phyloP scores from a whole-genome alignment of 1,284 basidiomycete genomes.

The Malassezia slooffiae region DNA sequence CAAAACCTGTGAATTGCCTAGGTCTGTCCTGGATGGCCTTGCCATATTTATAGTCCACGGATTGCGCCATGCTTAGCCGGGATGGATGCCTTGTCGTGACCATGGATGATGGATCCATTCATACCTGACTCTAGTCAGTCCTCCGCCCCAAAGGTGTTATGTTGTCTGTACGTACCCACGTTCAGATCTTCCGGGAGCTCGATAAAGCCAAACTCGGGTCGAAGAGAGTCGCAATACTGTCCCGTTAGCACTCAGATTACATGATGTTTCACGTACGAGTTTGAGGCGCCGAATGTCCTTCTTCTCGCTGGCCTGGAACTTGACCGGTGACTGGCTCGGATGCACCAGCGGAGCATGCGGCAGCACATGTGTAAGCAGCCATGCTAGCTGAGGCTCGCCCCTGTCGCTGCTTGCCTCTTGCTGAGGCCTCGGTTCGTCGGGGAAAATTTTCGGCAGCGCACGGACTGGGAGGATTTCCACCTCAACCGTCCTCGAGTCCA shows the following conservation, averaged over 20 bases:
- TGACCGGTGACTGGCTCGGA: constrained; percentile 26
- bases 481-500: constrained; percentile 7
- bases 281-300: constrained; percentile 7
- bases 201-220: constrained; percentile 37
- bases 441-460: constrained; percentile 14
- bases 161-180: constrained; percentile 5
- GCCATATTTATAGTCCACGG: neutral
- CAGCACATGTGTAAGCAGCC: constrained; percentile 36
- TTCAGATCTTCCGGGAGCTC: constrained; percentile 19
- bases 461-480: constrained; percentile 22
- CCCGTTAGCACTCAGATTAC: constrained; percentile 10
- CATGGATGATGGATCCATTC: constrained; percentile 1
- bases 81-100: neutral
- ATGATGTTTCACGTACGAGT: constrained; percentile 6
- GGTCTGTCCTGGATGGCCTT: too few relatives aligned
- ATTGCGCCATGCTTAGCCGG: too few relatives aligned
- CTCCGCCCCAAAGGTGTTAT: too few relatives aligned
- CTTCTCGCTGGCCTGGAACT: constrained; percentile 2
- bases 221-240: constrained; percentile 19
- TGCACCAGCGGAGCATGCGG: constrained; percentile 36
- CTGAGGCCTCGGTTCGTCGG: neutral
- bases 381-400: constrained; percentile 17
- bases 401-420: constrained; percentile 8
- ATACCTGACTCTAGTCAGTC: neutral
- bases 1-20: too few relatives aligned